Evolutionary conservation across 441 rosid genomes (phyloP), one percentile per base, ranked within the genome.

Genomic region (Gossypium schwendimanii): DNA sequence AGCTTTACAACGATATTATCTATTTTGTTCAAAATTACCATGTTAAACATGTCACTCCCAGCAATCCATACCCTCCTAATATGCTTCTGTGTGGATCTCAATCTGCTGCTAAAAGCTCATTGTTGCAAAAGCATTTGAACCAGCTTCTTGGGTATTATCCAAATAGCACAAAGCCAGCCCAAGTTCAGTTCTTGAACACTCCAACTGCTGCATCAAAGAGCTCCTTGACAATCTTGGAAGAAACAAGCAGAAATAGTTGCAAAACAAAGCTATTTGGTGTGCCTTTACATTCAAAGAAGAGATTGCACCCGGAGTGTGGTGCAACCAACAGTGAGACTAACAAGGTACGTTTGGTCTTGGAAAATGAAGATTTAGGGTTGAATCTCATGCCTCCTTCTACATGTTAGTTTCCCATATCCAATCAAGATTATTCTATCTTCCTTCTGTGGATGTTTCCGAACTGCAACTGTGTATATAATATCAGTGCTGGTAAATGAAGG

Each of bases 1-100:
- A 89, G 80, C 97, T 93, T 36, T 91, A 93, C 86, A 91, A 91
- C 72, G 97, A 93, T 78, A 93, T 93, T 71, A 93, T 91, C 79
- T 93, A 87, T 80, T 91, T 93, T 52, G 96, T 91, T 45, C 97
- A 93, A 71, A 91, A 93, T 20, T 20, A 20, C 73, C 98, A 93
- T 79, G 93, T 89, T 53, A 91, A 91, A 84, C 96, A 97, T 4
- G 96, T 91, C 21, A 71, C 85, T 47, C 98, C 94, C 1, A 87
- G 91, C 74, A 83, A 86, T 80, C 78, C 87, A 24, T 78, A 78
- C 63, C 75, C 87, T 17, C 81, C 92, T 21, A 81, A 88, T 28
- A 73, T 85, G 50, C 82, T 81, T 61, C 79, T 81, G 65, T 81
- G 85, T 36, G 73, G 77, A 53, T 74, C 87, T 65, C 63, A 87